Conservation (phyloP, 1,284 basidiomycete genomes). For the Laetiporus sulphureus region DNA sequence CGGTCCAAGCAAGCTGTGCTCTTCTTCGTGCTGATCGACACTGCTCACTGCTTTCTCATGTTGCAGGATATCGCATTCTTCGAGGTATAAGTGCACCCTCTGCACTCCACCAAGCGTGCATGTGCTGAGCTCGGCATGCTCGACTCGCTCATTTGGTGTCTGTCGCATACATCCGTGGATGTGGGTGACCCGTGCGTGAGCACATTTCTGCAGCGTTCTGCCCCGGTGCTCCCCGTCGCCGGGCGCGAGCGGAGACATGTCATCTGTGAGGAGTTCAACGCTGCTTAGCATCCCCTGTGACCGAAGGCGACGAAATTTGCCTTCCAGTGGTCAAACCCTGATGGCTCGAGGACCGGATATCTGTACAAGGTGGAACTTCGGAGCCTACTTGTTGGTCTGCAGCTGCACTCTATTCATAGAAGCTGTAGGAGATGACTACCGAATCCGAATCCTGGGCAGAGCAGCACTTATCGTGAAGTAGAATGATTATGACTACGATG, state of each 20-base stretch:
- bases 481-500: too few species aligned
- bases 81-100: constrained; percentile 62
- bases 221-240: neutral
- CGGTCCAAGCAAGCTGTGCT: constrained; percentile 73
- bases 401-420: too few species aligned
- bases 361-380: too few species aligned
- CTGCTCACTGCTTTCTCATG: neutral
- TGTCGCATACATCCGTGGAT: constrained; percentile 47
- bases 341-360: too few species aligned
- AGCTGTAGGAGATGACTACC: too few species aligned
- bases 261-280: neutral
- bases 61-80: constrained; percentile 60
- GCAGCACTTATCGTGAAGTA: too few species aligned
- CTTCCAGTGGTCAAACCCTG: too few species aligned
- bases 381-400: too few species aligned
- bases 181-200: constrained; percentile 33
- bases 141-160: constrained; percentile 57
- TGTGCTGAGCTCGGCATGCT: constrained; percentile 51
- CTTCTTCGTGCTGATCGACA: constrained; percentile 2
- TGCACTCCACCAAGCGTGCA: constrained; percentile 45
- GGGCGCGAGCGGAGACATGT: neutral
- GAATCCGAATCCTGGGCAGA: too few species aligned
- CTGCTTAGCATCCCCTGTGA: constrained; percentile 5
- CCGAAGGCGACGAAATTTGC: too few species aligned
- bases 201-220: constrained; percentile 36